Conservation (phyloP, 2,329 filamentous ascomycete genomes). For the Epichloe aotearoae region DNA sequence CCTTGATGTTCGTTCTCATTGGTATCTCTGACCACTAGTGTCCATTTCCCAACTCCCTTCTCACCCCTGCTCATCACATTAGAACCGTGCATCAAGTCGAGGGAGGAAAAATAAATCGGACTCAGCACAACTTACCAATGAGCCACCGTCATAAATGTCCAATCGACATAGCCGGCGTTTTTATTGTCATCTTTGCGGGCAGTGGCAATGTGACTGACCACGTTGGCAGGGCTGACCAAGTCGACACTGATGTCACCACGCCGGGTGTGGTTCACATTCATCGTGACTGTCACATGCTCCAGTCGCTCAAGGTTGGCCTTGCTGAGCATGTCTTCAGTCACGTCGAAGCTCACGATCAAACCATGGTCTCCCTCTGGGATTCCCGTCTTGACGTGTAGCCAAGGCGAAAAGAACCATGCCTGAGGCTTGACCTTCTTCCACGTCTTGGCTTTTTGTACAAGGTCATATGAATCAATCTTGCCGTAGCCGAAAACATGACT, state of each 20-base stretch:
- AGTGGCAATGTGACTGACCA: slow-evolving; percentile 74
- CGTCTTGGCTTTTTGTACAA: slow-evolving; percentile 73
- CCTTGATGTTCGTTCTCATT: slow-evolving; percentile 64
- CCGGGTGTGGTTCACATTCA: slow-evolving; percentile 82
- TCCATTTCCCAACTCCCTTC: slow-evolving; percentile 78
- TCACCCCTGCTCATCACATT: slow-evolving; percentile 55
- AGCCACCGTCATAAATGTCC: slow-evolving; percentile 98
- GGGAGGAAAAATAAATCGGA: neutral
- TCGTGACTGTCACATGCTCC: slow-evolving; percentile 93
- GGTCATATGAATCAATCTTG: slow-evolving; percentile 76
- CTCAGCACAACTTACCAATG: slow-evolving; percentile 56
- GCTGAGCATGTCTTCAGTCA: slow-evolving; percentile 70
- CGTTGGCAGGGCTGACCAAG: slow-evolving; percentile 66
- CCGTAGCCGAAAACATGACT: slow-evolving; percentile 94
- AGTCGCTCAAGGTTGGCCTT: slow-evolving; percentile 72
- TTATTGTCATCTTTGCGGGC: slow-evolving; percentile 57
- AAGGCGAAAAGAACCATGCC: slow-evolving; percentile 86
- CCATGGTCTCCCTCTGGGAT: slow-evolving; percentile 80
- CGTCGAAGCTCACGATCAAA: slow-evolving; percentile 64
- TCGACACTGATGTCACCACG: slow-evolving; percentile 91
- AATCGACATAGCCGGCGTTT: slow-evolving; percentile 67
- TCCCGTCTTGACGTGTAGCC: slow-evolving; percentile 74
- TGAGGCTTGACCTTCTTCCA: slow-evolving; percentile 90
- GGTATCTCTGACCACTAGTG: slow-evolving; percentile 76
- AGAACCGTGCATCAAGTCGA: slow-evolving; percentile 11